A percentile compares a stretch with the other conserved stretches of the same genome.
phyloP scores from a whole-genome alignment of 2,329 filamentous ascomycete species.

The Aspergillus sp. region DNA sequence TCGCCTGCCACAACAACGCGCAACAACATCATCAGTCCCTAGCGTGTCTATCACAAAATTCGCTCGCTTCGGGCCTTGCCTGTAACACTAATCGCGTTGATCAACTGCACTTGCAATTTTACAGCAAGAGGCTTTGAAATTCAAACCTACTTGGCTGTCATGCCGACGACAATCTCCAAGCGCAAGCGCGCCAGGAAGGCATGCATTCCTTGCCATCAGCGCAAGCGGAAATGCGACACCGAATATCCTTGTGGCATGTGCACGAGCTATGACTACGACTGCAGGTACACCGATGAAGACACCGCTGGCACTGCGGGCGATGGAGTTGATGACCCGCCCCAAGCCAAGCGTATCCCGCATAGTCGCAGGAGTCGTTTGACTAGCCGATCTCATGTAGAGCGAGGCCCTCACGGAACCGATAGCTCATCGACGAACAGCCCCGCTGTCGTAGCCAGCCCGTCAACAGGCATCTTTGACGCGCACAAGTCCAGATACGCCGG shows the following conservation, averaged over 20 bases:
- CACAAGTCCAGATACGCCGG: conserved; percentile 28
- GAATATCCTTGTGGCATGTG: conserved; percentile 32
- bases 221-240: conserved; percentile 34
- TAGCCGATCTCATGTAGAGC: conserved; percentile 3
- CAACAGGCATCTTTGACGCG: conserved; percentile 29
- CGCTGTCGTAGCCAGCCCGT: conserved; percentile 3
- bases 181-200: conserved; percentile 32
- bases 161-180: conserved; percentile 10
- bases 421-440: conserved; percentile 17
- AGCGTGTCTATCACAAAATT: no score
- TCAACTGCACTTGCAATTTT: no score
- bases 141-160: not conserved
- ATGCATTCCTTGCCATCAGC: conserved; percentile 33
- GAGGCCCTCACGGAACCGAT: conserved; percentile 1
- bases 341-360: conserved; percentile 13
- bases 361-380: not conserved
- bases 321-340: not conserved
- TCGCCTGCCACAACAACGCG: no score
- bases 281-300: conserved; percentile 23
- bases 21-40: no score
- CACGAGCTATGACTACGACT: conserved; percentile 28
- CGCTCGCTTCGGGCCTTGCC: no score
- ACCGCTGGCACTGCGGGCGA: not conserved
- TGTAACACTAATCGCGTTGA: no score
- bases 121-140: no score